A percentile compares a stretch with the other conserved stretches of the same genome.
Evolutionary conservation across 1,139 yeast genomes (phyloP).

Genomic region (Diutina catenulata): DNA sequence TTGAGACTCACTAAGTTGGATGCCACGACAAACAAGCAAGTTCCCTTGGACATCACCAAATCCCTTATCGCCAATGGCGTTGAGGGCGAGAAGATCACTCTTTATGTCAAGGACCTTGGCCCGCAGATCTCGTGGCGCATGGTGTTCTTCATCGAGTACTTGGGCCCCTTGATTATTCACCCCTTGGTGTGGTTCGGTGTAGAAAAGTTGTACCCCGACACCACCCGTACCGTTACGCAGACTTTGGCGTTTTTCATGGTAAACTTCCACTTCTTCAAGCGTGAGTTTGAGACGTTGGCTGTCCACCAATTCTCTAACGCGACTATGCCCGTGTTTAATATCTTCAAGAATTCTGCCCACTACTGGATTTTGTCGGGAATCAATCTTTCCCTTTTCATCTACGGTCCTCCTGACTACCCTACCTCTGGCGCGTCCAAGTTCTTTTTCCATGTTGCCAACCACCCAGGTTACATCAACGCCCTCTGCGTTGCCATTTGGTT

Average conservation of each 20-base stretch:
- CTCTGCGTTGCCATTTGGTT: constrained; percentile 40
- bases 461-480: constrained; percentile 15
- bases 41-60: constrained; percentile 21
- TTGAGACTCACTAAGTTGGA: neutral
- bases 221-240: constrained; percentile 40
- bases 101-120: constrained; percentile 75
- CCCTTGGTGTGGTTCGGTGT: constrained; percentile 38
- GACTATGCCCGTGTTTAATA: constrained; percentile 83
- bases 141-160: constrained; percentile 75
- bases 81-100: constrained; percentile 17
- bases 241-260: constrained; percentile 40
- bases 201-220: constrained; percentile 6
- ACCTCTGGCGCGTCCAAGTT: constrained; percentile 8
- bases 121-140: constrained; percentile 90
- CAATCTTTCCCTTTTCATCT: constrained; percentile 54
- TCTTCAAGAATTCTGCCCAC: constrained; percentile 82
- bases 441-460: constrained; percentile 17
- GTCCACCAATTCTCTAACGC: constrained; percentile 78
- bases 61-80: constrained; percentile 19
- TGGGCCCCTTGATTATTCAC: constrained; percentile 82
- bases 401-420: constrained; percentile 13
- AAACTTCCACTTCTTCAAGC: constrained; percentile 67
- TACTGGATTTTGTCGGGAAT: constrained; percentile 87
- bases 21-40: constrained; percentile 19
- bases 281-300: constrained; percentile 77